Conservation (phyloP, 2,329 filamentous ascomycete genomes). For the Xylaria sp. region DNA sequence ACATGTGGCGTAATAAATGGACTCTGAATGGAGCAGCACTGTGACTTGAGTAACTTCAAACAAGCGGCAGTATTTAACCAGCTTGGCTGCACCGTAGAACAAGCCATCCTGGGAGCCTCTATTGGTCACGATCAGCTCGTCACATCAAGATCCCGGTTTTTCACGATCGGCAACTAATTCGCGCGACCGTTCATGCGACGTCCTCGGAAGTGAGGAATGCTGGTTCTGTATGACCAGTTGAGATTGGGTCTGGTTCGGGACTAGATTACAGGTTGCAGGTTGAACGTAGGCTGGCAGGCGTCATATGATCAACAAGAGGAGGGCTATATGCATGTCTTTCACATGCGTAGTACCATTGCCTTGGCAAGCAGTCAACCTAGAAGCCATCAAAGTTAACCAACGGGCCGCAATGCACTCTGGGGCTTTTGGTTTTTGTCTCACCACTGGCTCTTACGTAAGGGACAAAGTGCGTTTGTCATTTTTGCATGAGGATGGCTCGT, state of each 20-base stretch:
- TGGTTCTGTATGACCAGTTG: neutral
- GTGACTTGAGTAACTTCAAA: neutral
- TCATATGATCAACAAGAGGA: neutral
- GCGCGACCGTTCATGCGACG: neutral
- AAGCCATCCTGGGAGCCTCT: neutral
- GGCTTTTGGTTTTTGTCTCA: neutral
- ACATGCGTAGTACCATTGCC: neutral
- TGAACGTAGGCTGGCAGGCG: neutral
- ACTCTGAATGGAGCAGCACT: neutral
- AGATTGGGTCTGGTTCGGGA: neutral
- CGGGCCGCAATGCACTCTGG: neutral
- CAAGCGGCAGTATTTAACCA: slow-evolving; percentile 12
- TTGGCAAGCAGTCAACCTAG: neutral
- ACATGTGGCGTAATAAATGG: neutral
- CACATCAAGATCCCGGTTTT: neutral
- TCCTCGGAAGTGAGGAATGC: neutral
- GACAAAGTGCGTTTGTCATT: neutral
- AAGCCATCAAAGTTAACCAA: neutral
- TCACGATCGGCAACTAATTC: neutral
- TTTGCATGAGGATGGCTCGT: neutral
- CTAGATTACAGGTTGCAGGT: neutral
- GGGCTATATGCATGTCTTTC: neutral
- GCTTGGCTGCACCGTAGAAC: neutral
- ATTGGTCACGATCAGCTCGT: neutral
- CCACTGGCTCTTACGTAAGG: neutral